Evolutionary conservation across 75 land plant genomes (phyloP).

Genomic region (Picea glauca): DNA sequence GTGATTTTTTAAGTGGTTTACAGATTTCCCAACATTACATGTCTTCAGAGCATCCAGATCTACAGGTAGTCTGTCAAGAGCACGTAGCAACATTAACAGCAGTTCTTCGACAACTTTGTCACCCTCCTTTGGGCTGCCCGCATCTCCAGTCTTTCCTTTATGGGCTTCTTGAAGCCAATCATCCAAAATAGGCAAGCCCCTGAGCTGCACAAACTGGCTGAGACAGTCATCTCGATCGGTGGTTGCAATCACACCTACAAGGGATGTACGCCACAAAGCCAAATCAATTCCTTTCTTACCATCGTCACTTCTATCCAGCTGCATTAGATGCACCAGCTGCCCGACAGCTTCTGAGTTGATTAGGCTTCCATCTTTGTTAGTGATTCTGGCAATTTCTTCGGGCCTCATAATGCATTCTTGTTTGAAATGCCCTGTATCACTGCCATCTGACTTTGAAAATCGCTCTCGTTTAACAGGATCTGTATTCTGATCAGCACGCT

Average conservation of each 20-base stretch:
- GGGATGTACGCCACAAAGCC: slow-evolving; percentile 43
- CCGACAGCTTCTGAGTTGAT: slow-evolving; percentile 63
- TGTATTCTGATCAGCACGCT: slow-evolving; percentile 63
- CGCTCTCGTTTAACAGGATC: slow-evolving; percentile 74
- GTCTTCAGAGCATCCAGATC: slow-evolving; percentile 74
- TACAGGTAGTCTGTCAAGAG: slow-evolving; percentile 91
- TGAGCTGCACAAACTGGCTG: slow-evolving; percentile 68
- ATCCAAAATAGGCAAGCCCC: slow-evolving; percentile 62
- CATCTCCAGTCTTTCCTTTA: slow-evolving; percentile 83
- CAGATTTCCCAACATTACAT: slow-evolving; percentile 69
- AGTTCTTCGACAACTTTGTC: slow-evolving; percentile 84
- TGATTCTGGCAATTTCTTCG: slow-evolving; percentile 71
- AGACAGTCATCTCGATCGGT: slow-evolving; percentile 90
- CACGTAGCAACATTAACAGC: slow-evolving; percentile 78
- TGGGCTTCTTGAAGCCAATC: slow-evolving; percentile 99
- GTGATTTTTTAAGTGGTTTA: slow-evolving; percentile 75
- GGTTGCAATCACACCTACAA: slow-evolving; percentile 80
- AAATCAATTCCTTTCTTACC: slow-evolving; percentile 63
- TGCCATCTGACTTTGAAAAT: slow-evolving; percentile 51
- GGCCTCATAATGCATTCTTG: slow-evolving; percentile 50
- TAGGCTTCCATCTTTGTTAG: slow-evolving; percentile 71
- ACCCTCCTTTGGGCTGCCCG: slow-evolving; percentile 59
- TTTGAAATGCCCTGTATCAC: slow-evolving; percentile 50
- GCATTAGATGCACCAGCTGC: slow-evolving; percentile 77
- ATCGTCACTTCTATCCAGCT: slow-evolving; percentile 50